Evolutionary conservation across 257 asterid species (phyloP).

Genomic region (Nyctanthes arbortristis): DNA sequence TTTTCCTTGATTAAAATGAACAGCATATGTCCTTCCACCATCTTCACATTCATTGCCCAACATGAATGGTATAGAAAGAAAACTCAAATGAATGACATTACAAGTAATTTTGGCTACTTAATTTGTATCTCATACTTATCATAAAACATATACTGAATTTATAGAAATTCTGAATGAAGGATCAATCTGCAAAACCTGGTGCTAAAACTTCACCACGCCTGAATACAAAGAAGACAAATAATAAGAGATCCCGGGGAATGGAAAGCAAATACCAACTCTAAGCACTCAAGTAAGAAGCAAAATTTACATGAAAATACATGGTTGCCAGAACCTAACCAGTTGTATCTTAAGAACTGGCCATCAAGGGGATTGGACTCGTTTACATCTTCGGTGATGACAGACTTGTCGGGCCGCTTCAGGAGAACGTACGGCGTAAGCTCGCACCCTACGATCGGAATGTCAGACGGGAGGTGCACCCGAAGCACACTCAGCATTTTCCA

Average conservation of each 20-base stretch:
- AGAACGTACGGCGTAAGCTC: slow-evolving; percentile 90
- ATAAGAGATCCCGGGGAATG: background rate
- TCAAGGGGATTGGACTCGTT: slow-evolving; percentile 70
- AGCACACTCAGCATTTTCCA: slow-evolving; percentile 83
- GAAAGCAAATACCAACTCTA: background rate
- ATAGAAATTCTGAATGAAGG: background rate
- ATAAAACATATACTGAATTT: background rate
- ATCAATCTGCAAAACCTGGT: background rate
- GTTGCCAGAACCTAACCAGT: slow-evolving; percentile 55
- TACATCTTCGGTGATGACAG: slow-evolving; percentile 66
- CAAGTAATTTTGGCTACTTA: background rate
- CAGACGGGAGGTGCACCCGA: slow-evolving; percentile 96
- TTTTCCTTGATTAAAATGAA: background rate
- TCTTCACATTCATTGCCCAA: background rate
- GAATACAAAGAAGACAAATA: background rate
- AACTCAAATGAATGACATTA: background rate
- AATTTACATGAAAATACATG: background rate
- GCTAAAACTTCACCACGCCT: slow-evolving; percentile 12
- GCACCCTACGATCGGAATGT: slow-evolving; percentile 94
- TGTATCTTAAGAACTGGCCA: slow-evolving; percentile 75
- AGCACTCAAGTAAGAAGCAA: background rate
- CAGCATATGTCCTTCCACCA: background rate
- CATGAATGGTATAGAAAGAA: background rate
- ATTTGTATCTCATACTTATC: background rate
- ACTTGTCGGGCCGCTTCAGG: slow-evolving; percentile 57